phyloP scores from a whole-genome alignment of 192 early-diverging fungal genomes.

The Umbelopsis sp. region DNA sequence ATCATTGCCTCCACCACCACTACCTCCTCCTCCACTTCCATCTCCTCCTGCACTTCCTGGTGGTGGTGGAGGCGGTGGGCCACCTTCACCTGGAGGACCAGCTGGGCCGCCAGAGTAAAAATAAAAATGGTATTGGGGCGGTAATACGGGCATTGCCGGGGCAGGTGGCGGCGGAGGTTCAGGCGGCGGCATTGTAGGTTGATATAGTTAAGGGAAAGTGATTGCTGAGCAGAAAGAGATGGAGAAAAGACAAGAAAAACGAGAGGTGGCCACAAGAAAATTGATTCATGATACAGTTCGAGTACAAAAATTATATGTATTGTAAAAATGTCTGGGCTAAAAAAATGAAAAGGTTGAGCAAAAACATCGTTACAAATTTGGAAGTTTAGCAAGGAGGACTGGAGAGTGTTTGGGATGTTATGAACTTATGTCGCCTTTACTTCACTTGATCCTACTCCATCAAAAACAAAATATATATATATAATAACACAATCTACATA shows the following conservation, averaged over 20 bases:
- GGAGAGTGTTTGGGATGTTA: no score
- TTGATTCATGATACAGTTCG: background rate
- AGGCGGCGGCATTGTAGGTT: background rate
- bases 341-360: background rate
- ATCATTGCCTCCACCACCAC: background rate
- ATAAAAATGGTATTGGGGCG: conserved; percentile 14
- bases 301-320: background rate
- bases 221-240: background rate
- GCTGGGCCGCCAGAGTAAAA: conserved; percentile 7
- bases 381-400: background rate
- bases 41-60: background rate
- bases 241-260: background rate
- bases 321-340: background rate
- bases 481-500: background rate
- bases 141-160: background rate
- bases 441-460: background rate
- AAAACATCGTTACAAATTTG: conserved; percentile 12
- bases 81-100: background rate
- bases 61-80: background rate
- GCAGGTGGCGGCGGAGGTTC: background rate
- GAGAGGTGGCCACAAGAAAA: background rate
- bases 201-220: background rate
- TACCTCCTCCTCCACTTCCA: background rate
- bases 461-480: background rate
- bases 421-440: background rate